Conservation (phyloP, 371 early-diverging fungal genomes). For the Apophysomyces elegans region DNA sequence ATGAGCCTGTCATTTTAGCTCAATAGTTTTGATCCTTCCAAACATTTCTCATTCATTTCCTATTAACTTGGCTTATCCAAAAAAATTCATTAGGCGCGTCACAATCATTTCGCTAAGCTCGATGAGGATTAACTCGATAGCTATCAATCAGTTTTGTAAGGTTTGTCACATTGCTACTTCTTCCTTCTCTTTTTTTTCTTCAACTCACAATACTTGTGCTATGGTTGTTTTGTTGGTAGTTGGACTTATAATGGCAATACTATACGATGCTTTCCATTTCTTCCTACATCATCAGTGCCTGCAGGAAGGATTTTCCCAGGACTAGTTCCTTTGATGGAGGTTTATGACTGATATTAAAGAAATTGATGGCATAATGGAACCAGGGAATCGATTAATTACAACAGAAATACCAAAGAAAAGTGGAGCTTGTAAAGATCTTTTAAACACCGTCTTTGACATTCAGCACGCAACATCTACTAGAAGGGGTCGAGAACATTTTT, state of each 20-base stretch:
- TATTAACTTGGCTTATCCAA: not conserved
- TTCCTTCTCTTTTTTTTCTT: no score
- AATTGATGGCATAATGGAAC: not conserved
- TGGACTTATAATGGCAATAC: not conserved
- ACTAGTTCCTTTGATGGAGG: not conserved
- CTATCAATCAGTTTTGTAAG: no score
- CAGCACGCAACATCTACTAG: no score
- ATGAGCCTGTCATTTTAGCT: not conserved
- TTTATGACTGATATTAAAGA: no score
- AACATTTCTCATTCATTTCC: not conserved
- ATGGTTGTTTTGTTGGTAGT: not conserved
- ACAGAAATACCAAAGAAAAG: not conserved
- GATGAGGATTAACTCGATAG: no score
- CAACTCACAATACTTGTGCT: not conserved
- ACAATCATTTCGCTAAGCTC: no score
- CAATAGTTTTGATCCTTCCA: not conserved
- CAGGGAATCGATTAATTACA: not conserved
- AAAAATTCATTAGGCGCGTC: no score
- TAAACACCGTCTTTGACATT: not conserved
- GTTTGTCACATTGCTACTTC: no score
- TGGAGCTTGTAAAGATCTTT: not conserved
- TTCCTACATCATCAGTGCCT: not conserved
- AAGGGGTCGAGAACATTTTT: no score
- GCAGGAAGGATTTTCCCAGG: not conserved
- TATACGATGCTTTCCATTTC: not conserved